Evolutionary conservation across 495 filamentous ascomycete species (phyloP).

Genomic region (Hypoxylon lienhwacheense): DNA sequence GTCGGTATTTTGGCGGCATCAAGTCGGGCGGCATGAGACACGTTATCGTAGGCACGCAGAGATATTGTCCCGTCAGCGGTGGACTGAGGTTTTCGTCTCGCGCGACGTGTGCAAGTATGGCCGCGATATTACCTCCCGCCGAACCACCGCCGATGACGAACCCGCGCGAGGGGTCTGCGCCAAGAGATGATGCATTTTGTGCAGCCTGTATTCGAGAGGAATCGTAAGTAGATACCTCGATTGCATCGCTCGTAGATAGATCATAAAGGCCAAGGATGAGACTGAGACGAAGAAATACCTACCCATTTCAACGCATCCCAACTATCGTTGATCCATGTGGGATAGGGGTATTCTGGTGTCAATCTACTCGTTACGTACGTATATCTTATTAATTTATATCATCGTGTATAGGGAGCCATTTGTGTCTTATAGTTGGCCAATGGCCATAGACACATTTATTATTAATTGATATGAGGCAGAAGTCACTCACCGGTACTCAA

Average conservation of each 20-base stretch:
- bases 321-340: conserved; percentile 49
- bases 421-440: no score
- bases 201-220: conserved; percentile 34
- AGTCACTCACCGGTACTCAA: conserved; percentile 44
- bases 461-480: neutral
- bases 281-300: conserved; percentile 8
- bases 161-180: conserved; percentile 45
- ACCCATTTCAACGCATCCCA: conserved; percentile 57
- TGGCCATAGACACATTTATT: no score
- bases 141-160: conserved; percentile 56
- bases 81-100: conserved; percentile 49
- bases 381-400: neutral
- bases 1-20: conserved; percentile 20
- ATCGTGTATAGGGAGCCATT: no score
- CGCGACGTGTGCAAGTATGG: conserved; percentile 45
- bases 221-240: neutral
- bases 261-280: no score
- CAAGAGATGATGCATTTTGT: conserved; percentile 42
- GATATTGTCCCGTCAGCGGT: conserved; percentile 49
- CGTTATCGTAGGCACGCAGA: conserved; percentile 45
- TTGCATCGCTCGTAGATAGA: neutral
- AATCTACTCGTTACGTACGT: conserved; percentile 32
- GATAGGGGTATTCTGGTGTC: conserved; percentile 54
- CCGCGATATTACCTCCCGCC: conserved; percentile 52
- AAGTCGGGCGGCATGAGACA: conserved; percentile 14